Evolutionary conservation across 2,329 filamentous ascomycete species (phyloP).

Genomic region (Sclerotiophoma versabilis): DNA sequence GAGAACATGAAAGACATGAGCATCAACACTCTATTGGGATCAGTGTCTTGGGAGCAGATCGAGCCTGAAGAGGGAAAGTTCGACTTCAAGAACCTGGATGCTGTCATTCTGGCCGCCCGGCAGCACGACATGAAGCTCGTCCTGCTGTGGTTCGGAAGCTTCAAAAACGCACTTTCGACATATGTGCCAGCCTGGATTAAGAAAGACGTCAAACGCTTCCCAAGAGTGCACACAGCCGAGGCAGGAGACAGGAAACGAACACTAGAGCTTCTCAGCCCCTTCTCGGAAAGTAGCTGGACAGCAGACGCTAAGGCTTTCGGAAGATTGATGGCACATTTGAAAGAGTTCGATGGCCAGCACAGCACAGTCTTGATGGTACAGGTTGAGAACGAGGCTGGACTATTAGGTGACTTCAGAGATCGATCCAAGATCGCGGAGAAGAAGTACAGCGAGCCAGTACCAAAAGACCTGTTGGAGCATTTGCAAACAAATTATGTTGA

Average conservation of each 20-base stretch:
- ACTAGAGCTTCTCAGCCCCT: constrained; percentile 36
- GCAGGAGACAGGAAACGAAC: constrained; percentile 31
- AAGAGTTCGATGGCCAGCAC: constrained; percentile 55
- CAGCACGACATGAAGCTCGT: constrained; percentile 51
- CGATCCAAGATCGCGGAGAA: constrained; percentile 52
- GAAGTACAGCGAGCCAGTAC: constrained; percentile 51
- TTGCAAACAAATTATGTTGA: constrained; percentile 23
- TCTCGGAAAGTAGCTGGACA: constrained; percentile 45
- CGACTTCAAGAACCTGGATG: constrained; percentile 53
- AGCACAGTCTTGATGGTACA: constrained; percentile 64
- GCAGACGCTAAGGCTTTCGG: constrained; percentile 53
- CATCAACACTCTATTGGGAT: constrained; percentile 56
- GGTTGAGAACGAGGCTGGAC: constrained; percentile 64
- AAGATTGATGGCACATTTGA: constrained; percentile 50
- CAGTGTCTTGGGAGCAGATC: constrained; percentile 57
- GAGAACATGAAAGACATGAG: constrained; percentile 51
- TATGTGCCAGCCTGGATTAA: constrained; percentile 40
- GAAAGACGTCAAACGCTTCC: constrained; percentile 45
- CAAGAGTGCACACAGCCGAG: constrained; percentile 31
- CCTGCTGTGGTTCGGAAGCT: constrained; percentile 58
- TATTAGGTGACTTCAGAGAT: constrained; percentile 62
- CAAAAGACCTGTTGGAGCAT: constrained; percentile 45
- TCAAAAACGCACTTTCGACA: constrained; percentile 53
- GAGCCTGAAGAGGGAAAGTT: constrained; percentile 56
- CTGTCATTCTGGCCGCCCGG: constrained; percentile 49